Conservation (phyloP, 345 rosid genomes). For the Populus ilicifolia region DNA sequence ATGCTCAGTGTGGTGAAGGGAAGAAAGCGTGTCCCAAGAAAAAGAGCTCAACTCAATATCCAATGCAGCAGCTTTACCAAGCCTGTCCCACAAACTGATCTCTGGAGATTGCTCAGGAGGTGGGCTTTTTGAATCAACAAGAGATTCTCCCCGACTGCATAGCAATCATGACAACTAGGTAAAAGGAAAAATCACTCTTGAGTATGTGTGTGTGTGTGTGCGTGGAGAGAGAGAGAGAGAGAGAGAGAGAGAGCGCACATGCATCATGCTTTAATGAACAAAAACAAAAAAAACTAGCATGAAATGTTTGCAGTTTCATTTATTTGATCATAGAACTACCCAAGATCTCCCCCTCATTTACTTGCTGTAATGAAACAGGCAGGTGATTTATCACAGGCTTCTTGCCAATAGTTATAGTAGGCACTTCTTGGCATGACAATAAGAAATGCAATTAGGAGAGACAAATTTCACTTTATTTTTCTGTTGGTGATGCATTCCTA, state of each 20-base stretch:
- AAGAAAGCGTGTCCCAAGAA: constrained; percentile 88
- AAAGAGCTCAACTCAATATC: constrained; percentile 65
- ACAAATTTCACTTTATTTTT: neutral
- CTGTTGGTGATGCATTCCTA: constrained; percentile 1
- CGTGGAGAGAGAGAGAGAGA: no score
- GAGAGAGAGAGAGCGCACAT: neutral
- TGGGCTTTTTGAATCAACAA: constrained; percentile 43
- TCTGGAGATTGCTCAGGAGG: constrained; percentile 53
- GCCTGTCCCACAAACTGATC: constrained; percentile 84
- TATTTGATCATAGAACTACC: neutral
- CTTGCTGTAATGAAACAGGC: neutral
- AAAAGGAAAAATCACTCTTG: neutral
- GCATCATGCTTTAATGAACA: neutral
- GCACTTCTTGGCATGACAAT: neutral
- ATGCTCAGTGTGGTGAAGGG: constrained; percentile 96
- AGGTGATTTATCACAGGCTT: neutral
- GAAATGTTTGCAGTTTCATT: neutral
- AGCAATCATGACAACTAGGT: constrained; percentile 6
- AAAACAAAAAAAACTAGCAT: neutral
- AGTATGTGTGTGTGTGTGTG: no score
- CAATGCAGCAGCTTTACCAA: constrained; percentile 67
- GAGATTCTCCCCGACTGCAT: constrained; percentile 57
- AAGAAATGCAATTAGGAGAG: neutral
- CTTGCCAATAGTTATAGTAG: neutral
- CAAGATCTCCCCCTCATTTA: neutral